Conservation (phyloP, 441 rosid species). For the Pelargonium cotyledonis region DNA sequence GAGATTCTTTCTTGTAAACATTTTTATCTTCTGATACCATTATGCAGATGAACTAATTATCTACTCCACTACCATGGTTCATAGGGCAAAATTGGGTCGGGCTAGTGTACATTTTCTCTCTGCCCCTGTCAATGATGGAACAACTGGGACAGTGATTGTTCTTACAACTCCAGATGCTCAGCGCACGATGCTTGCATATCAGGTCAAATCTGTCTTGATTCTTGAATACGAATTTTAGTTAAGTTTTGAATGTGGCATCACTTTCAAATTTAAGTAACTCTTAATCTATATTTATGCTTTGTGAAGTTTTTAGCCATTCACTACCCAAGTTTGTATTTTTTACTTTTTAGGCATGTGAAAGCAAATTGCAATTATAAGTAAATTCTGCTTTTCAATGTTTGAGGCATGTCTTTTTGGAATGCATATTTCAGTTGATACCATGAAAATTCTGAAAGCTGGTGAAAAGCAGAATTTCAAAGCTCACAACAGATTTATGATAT, state of each 20-base stretch:
- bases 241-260: background rate
- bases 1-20: background rate
- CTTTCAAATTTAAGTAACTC: background rate
- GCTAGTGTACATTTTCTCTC: slow-evolving; percentile 86
- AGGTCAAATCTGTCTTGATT: slow-evolving; percentile 35
- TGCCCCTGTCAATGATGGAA: slow-evolving; percentile 74
- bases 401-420: background rate
- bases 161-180: slow-evolving; percentile 96
- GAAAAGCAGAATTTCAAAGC: background rate
- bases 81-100: slow-evolving; percentile 63
- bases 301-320: background rate
- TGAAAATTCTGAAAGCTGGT: background rate
- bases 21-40: slow-evolving; percentile 7
- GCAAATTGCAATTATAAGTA: background rate
- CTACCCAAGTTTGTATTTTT: too few species aligned
- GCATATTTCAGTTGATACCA: background rate
- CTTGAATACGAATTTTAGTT: background rate
- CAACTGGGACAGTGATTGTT: slow-evolving; percentile 96
- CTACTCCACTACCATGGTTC: slow-evolving; percentile 16
- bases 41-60: slow-evolving; percentile 14
- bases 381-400: background rate
- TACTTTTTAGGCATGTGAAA: background rate
- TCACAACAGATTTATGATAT: background rate
- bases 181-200: slow-evolving; percentile 95
- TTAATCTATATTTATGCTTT: background rate